Conservation (phyloP, 148 eudicot species). For the Heliamphora exappendiculata region DNA sequence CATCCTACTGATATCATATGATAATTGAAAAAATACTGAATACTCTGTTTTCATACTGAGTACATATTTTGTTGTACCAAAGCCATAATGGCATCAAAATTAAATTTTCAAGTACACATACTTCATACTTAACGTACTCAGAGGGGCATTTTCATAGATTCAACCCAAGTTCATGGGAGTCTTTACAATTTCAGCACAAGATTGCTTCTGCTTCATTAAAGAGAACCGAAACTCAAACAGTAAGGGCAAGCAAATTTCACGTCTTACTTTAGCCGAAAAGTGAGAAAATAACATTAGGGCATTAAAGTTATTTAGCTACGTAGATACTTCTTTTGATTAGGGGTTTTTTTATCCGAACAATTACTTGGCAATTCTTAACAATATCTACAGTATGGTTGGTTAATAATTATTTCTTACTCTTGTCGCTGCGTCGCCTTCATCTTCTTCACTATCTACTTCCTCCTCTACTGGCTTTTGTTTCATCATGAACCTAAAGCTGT, state of each 20-base stretch:
- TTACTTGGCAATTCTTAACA: not conserved
- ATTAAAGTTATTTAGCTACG: slow-evolving; percentile 2
- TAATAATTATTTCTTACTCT: slow-evolving; percentile 1
- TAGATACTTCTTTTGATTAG: not conserved
- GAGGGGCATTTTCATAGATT: not conserved
- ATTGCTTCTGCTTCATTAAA: not conserved
- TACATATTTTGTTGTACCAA: too few relatives aligned
- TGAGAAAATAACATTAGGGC: not conserved
- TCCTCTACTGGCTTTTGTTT: slow-evolving; percentile 14
- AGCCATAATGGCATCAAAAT: too few relatives aligned
- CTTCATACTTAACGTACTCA: not conserved
- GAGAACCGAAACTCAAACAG: not conserved
- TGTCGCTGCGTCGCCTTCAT: not conserved
- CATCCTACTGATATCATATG: too few relatives aligned
- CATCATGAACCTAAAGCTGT: slow-evolving; percentile 69
- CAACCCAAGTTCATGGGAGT: not conserved
- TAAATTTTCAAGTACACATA: too few relatives aligned
- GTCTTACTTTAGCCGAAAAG: not conserved
- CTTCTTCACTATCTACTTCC: slow-evolving; percentile 13
- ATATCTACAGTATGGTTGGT: slow-evolving; percentile 16
- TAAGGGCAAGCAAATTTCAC: not conserved
- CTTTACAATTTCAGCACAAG: not conserved
- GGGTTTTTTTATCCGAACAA: not conserved
- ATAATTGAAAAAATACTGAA: too few relatives aligned
- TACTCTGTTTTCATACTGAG: too few relatives aligned